Evolutionary conservation across 768 basidiomycete genomes (phyloP).

Genomic region (Pulveroboletus ravenelii): DNA sequence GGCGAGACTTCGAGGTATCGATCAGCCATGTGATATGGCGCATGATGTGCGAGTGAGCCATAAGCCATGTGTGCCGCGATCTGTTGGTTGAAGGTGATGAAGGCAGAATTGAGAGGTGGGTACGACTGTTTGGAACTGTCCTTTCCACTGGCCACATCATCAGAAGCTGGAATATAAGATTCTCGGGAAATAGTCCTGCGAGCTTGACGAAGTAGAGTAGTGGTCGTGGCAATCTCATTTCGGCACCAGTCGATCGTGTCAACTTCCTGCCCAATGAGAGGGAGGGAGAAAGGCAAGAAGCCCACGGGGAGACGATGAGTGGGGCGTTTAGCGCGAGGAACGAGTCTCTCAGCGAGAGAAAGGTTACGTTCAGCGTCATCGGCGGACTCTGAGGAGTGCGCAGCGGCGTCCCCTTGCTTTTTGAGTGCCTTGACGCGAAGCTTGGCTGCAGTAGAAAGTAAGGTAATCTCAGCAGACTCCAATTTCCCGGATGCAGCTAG

Average conservation of each 20-base stretch:
- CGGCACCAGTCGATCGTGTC: constrained; percentile 92
- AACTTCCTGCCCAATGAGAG: constrained; percentile 79
- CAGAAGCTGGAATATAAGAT: constrained; percentile 17
- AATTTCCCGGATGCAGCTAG: constrained; percentile 70
- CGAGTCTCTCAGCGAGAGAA: constrained; percentile 46
- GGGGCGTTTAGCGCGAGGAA: constrained; percentile 72
- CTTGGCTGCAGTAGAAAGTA: constrained; percentile 75
- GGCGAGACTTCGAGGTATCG: constrained; percentile 82
- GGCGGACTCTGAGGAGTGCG: constrained; percentile 14
- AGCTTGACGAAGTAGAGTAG: constrained; percentile 47
- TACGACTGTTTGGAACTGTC: constrained; percentile 35
- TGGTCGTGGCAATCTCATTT: constrained; percentile 61
- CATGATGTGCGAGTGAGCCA: constrained; percentile 71
- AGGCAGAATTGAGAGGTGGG: constrained; percentile 65
- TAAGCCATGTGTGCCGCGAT: constrained; percentile 88
- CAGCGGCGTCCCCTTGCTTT: constrained; percentile 31
- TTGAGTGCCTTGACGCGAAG: constrained; percentile 54
- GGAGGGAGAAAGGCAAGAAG: constrained; percentile 51
- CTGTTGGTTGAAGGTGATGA: constrained; percentile 89
- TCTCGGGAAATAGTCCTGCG: constrained; percentile 29
- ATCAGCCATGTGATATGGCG: constrained; percentile 75
- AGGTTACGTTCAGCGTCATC: constrained; percentile 29
- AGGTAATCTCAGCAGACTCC: constrained; percentile 77
- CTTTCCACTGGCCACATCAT: constrained; percentile 14
- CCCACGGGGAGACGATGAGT: constrained; percentile 62